Conservation (phyloP, 257 asterid species). For the Gentiana macrophylla region DNA sequence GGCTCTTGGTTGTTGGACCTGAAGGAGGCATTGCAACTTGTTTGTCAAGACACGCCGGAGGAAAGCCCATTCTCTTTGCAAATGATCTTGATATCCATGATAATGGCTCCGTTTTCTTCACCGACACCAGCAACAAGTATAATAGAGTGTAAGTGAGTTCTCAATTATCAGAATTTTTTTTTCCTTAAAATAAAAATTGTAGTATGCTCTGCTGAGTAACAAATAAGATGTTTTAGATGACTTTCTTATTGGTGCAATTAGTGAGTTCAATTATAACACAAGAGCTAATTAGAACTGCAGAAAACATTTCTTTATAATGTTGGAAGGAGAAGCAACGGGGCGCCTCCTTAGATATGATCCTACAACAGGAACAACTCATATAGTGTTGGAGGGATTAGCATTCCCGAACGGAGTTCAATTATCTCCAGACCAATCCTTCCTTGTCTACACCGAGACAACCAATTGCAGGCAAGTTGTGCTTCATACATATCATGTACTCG, state of each 20-base stretch:
- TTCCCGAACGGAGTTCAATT: conserved; percentile 87
- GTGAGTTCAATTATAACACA: neutral
- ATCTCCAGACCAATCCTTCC: conserved; percentile 70
- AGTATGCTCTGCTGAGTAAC: too few species aligned
- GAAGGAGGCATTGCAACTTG: conserved; percentile 57
- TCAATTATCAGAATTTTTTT: conserved; percentile 3
- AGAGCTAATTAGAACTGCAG: conserved; percentile 18
- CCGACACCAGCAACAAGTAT: conserved; percentile 76
- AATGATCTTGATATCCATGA: conserved; percentile 79
- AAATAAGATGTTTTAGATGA: too few species aligned
- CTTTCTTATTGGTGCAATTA: too few species aligned
- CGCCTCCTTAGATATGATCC: conserved; percentile 72
- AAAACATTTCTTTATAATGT: conserved; percentile 62
- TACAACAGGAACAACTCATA: conserved; percentile 54
- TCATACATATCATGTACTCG: too few species aligned
- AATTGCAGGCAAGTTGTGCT: conserved; percentile 52
- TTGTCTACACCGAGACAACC: conserved; percentile 78
- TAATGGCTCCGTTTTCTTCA: conserved; percentile 89
- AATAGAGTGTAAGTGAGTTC: conserved; percentile 69
- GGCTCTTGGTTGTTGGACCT: conserved; percentile 69
- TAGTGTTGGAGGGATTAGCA: conserved; percentile 62
- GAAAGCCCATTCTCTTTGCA: conserved; percentile 70
- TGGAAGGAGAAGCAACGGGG: conserved; percentile 93
- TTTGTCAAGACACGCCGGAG: conserved; percentile 51
- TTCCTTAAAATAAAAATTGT: neutral